Base-by-base conservation (phyloP, 176 grass and related monocot genomes). In the Panicum miliaceum region DNA sequence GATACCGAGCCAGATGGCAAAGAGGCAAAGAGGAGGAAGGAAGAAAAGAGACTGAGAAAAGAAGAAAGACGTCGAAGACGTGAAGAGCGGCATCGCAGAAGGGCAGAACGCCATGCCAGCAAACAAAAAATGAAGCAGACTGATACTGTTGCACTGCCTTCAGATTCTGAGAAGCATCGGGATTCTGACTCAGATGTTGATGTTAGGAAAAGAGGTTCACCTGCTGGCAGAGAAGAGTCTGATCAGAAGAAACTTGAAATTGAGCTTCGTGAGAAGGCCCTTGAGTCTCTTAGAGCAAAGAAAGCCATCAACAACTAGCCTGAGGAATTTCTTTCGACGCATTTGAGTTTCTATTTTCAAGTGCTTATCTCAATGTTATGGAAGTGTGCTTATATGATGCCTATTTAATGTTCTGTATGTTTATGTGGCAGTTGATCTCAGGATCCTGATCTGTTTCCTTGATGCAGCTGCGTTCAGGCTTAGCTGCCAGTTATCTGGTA, bases 221-320 rank as follows among this genome's bases (percentile, higher is more conserved):
- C 36, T 22, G 77, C 65, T 71, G 75, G 63, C 29, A 89, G 78
- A 88, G 81, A 81, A 47, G 86, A 88, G 54, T 85, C 86, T 25
- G 90, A 90, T 88, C 91, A 86, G 47, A 90, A 92, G 73, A 91
- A 75, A 71, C 91, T 99, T 64, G 96, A 99, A 92, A 79, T 89
- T 62, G 93, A 94, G 84, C 92, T 99, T 77, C 88, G 91, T 37
- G 86, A 92, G 81, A 99, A 84, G 88, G 97, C 97, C 41, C 93
- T 99, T 46, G 88, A 92, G 83, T 86, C 90, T 64, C 89, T 99
- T 76, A 82, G 89, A 86, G 94, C 89, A 45, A 96, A 94, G 75
- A 98, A 96, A 57, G 87, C 83, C 42, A 54, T 83, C 62, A 90
- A 73, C 22, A 85, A 84, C 81, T 96, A 88, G 92, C 61, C 68